Conservation (phyloP, 495 filamentous ascomycete genomes). For the Neurospora africana region DNA sequence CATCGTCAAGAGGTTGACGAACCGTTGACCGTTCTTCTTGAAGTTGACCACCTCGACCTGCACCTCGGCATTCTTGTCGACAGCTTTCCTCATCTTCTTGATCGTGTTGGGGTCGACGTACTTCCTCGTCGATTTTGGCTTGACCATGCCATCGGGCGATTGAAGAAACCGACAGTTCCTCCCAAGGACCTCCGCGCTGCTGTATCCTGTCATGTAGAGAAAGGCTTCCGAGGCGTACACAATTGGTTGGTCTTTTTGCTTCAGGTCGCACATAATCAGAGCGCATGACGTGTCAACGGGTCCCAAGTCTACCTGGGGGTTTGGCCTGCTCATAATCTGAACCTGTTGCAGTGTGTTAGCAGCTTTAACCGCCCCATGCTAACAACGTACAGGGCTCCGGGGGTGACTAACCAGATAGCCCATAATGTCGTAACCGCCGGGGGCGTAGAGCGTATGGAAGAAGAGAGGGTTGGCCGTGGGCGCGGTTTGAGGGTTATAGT, state of each 20-base stretch:
- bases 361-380: not conserved
- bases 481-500: not conserved
- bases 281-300: slow-evolving; percentile 36
- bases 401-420: slow-evolving; percentile 31
- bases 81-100: slow-evolving; percentile 28
- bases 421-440: slow-evolving; percentile 38
- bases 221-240: slow-evolving; percentile 39
- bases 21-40: slow-evolving; percentile 35
- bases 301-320: slow-evolving; percentile 34
- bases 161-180: slow-evolving; percentile 46
- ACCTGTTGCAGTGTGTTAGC: slow-evolving; percentile 18
- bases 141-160: slow-evolving; percentile 26
- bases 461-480: slow-evolving; percentile 26
- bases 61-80: slow-evolving; percentile 30
- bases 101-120: slow-evolving; percentile 27
- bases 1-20: slow-evolving; percentile 37
- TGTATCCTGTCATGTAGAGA: slow-evolving; percentile 35
- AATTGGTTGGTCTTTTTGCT: slow-evolving; percentile 33
- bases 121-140: slow-evolving; percentile 18
- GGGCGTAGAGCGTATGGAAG: slow-evolving; percentile 37
- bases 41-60: slow-evolving; percentile 38
- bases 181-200: slow-evolving; percentile 29
- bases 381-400: not conserved
- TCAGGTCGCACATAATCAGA: slow-evolving; percentile 39
- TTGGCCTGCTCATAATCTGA: slow-evolving; percentile 29